Conservation (phyloP, 2,329 filamentous ascomycete species). For the Trichoderma sp. region DNA sequence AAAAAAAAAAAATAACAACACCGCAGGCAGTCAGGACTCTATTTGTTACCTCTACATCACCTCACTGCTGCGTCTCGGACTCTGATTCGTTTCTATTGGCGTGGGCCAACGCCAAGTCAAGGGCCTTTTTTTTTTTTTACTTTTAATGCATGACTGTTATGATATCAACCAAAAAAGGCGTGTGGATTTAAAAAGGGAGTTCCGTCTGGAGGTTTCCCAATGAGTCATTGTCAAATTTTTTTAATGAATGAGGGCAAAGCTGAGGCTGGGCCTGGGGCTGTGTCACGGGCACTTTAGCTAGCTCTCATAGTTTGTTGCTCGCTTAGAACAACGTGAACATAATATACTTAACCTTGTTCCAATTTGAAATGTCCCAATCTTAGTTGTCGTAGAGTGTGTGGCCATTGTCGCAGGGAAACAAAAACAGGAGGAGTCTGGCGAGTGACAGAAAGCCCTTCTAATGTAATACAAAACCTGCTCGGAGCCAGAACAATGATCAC, state of each 20-base stretch:
- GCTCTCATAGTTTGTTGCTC: background rate
- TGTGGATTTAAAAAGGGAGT: background rate
- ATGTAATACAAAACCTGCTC: background rate
- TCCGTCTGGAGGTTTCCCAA: background rate
- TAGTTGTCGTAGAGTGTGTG: background rate
- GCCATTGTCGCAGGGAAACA: background rate
- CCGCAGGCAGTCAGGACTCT: background rate
- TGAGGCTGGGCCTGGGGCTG: background rate
- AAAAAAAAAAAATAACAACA: no score
- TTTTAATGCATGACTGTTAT: background rate
- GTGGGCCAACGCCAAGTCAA: background rate
- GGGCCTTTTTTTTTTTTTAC: background rate
- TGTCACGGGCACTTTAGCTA: background rate
- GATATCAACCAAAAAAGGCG: background rate
- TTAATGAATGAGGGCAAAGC: background rate
- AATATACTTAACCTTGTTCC: background rate
- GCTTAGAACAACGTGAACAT: background rate
- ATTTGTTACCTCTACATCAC: background rate
- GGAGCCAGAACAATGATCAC: background rate
- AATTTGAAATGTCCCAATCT: background rate
- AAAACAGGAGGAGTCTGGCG: background rate
- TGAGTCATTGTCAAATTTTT: background rate
- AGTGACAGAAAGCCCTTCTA: no score
- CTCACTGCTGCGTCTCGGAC: background rate
- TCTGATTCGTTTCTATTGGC: background rate